These are phyloP conservation scores for Neostapfia colusana DNA, from an alignment of 176 grass and related monocot genomes.

Conservation along the genomic window DNA sequence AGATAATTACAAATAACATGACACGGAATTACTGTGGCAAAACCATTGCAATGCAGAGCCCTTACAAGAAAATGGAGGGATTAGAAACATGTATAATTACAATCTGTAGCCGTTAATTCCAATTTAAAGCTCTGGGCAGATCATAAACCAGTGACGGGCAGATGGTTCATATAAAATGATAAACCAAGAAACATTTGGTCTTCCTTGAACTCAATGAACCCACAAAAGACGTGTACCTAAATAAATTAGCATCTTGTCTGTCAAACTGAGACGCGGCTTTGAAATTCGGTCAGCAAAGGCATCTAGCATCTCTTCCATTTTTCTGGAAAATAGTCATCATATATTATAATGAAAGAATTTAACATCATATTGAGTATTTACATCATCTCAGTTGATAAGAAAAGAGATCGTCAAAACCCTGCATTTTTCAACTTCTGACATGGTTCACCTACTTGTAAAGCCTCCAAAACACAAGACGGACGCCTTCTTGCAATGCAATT, in stretches of 20 bases:
- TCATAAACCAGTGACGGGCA: not conserved
- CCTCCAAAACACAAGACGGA: constrained; percentile 82
- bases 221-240: constrained; percentile 50
- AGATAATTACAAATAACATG: constrained; percentile 7
- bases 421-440: not conserved
- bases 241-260: constrained; percentile 89
- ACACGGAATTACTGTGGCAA: not conserved
- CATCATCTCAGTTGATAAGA: not conserved
- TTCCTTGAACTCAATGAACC: constrained; percentile 9
- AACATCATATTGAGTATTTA: constrained; percentile 18
- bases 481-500: constrained; percentile 77
- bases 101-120: not conserved
- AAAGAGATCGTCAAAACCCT: not conserved
- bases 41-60: not conserved
- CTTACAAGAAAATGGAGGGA: not conserved
- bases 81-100: not conserved
- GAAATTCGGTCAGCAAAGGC: constrained; percentile 83
- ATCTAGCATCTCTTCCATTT: constrained; percentile 90
- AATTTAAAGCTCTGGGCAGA: constrained; percentile 4
- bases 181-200: constrained; percentile 1
- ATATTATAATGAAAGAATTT: constrained; percentile 25
- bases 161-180: not conserved
- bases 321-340: constrained; percentile 49
- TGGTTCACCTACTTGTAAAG: constrained; percentile 82
- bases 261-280: constrained; percentile 82